These are phyloP conservation scores for Tylopilus balloui DNA, from an alignment of 768 basidiomycete species.

Conservation along the genomic window DNA sequence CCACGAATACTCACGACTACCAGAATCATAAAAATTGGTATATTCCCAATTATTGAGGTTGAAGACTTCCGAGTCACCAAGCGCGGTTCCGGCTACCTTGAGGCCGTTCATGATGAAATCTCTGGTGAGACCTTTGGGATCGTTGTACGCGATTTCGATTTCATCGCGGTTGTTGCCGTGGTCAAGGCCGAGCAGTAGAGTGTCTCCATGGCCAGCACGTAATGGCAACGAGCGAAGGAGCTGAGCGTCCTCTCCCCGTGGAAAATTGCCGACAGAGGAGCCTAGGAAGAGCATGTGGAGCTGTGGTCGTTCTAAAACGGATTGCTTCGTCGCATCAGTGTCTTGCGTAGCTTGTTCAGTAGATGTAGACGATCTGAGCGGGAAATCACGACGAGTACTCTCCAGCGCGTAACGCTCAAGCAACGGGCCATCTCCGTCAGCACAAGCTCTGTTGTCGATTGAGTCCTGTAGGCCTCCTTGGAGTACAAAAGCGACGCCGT, in stretches of 20 bases:
- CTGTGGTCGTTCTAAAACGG: slow-evolving; percentile 51
- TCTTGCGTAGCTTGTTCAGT: slow-evolving; percentile 10
- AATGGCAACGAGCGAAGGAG: slow-evolving; percentile 82
- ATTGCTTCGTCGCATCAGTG: slow-evolving; percentile 27
- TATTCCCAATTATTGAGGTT: slow-evolving; percentile 74
- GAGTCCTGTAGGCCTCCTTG: slow-evolving; percentile 31
- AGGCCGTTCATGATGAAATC: slow-evolving; percentile 87
- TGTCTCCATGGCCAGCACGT: slow-evolving; percentile 70
- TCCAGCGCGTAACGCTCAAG: too few relatives aligned
- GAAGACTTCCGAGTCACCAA: slow-evolving; percentile 66
- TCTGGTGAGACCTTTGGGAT: slow-evolving; percentile 64
- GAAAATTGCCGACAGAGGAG: slow-evolving; percentile 89
- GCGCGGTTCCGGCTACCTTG: slow-evolving; percentile 55
- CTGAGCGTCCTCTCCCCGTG: slow-evolving; percentile 55
- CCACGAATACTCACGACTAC: slow-evolving; percentile 36
- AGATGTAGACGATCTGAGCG: slow-evolving; percentile 38
- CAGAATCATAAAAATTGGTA: slow-evolving; percentile 52
- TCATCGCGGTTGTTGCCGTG: slow-evolving; percentile 65
- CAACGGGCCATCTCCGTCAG: not conserved
- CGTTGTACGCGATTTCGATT: slow-evolving; percentile 87
- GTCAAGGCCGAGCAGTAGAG: slow-evolving; percentile 87
- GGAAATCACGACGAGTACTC: slow-evolving; percentile 28
- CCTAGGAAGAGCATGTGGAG: slow-evolving; percentile 90
- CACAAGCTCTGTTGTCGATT: slow-evolving; percentile 9
- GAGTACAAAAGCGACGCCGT: slow-evolving; percentile 75